Conservation (phyloP, 441 rosid genomes). For the Eruca vesicaria region DNA sequence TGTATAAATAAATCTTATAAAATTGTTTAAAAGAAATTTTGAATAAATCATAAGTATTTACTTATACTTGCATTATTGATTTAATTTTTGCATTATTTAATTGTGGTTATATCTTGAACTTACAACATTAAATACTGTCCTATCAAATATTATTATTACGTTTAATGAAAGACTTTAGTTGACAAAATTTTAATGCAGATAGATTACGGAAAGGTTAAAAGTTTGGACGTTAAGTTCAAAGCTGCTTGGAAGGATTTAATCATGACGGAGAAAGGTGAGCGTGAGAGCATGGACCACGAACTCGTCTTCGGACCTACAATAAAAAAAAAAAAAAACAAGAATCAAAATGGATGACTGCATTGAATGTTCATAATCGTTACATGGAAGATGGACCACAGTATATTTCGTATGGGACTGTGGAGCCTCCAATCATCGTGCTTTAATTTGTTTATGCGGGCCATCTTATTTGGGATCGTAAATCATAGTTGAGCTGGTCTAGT, state of each 20-base stretch:
- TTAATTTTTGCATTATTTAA: too few species aligned
- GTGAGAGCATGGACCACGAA: neutral
- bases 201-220: neutral
- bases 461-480: slow-evolving; percentile 1
- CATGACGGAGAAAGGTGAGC: neutral
- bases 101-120: too few species aligned
- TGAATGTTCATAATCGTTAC: neutral
- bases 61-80: too few species aligned
- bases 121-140: too few species aligned
- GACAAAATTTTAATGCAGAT: too few species aligned
- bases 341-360: neutral
- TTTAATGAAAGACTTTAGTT: too few species aligned
- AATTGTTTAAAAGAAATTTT: too few species aligned
- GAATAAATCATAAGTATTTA: too few species aligned
- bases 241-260: neutral
- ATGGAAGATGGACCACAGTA: slow-evolving; percentile 9
- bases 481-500: neutral
- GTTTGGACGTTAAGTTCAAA: neutral
- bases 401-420: neutral
- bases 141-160: too few species aligned
- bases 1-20: too few species aligned
- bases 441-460: slow-evolving; percentile 6
- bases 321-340: neutral
- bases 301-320: neutral
- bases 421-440: slow-evolving; percentile 2